Evolutionary conservation across 2,329 filamentous ascomycete species (phyloP), one percentile per base, ranked within the genome.

Genomic region (Cladorrhinum sp.): DNA sequence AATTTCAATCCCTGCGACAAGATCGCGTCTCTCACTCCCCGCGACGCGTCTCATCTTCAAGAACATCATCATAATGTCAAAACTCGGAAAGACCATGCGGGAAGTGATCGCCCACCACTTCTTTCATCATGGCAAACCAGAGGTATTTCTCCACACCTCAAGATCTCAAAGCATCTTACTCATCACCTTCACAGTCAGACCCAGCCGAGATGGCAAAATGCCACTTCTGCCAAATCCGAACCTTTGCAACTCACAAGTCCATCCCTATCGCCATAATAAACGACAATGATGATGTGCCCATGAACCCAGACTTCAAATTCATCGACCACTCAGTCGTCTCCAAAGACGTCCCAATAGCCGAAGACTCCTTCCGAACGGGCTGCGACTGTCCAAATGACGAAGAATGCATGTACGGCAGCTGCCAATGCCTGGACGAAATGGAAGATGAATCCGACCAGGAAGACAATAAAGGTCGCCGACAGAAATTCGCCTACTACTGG

Each of bases 281-380:
- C 69, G 75, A 80, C 0, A 86, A 89, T 66, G 74, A 80, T 1
- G 66, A 68, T 60, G 79, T 68, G 65, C 80, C 67, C n/a, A 76
- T 86, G 14, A 86, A 89, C 0, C 74, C 83, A 0, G 76, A 82
- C 42, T 96, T 95, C 67, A 78, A 79, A 0, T 94, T 93, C 71
- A 87, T 92, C 57, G 77, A 86, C 6, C 73, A 80, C 1, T 86
- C 85, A 9, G 76, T 88, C 3, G 77, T 90, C 1, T 75, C 82
- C 2, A 67, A 80, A 1, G 88, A 84, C 20, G 87, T 94, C 0
- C 72, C 82, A 49, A 78, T 81, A 12, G 83, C 83, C 3, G 83
- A 83, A 62, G 76, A 78, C 53, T 87, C 81, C 26, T 89, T 91
- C 58, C 82, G 86, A 64, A 81, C 80, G 58, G 91, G 91, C 2